These are phyloP conservation scores for Colletotrichum trifolii DNA, from an alignment of 2,329 filamentous ascomycete genomes.

Conservation along the genomic window DNA sequence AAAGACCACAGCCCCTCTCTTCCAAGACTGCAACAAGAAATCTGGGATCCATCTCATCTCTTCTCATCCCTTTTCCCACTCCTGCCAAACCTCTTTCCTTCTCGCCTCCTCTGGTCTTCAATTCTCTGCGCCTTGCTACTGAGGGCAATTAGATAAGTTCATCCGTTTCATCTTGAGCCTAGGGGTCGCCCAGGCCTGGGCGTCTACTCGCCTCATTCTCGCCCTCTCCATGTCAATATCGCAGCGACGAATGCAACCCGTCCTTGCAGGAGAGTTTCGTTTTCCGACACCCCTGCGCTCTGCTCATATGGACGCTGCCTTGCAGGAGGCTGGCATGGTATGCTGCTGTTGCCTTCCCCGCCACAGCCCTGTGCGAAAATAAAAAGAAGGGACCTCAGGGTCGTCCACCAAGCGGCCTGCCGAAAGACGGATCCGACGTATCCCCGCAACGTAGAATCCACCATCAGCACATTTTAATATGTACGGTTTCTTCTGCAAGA, in stretches of 20 bases:
- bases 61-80: conserved; percentile 25
- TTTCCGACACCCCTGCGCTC: conserved; percentile 28
- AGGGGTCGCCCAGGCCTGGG: conserved; percentile 22
- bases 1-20: conserved; percentile 3
- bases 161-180: conserved; percentile 28
- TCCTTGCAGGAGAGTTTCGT: conserved; percentile 20
- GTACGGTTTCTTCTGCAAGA: conserved; percentile 12
- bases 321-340: conserved; percentile 9
- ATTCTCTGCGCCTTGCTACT: conserved; percentile 24
- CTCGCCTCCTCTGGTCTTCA: conserved; percentile 1
- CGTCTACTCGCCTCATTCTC: conserved; percentile 23
- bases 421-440: conserved; percentile 25
- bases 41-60: conserved; percentile 5
- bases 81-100: conserved; percentile 5
- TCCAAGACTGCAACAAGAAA: conserved; percentile 13
- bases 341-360: conserved; percentile 18
- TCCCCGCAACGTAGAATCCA: conserved; percentile 23
- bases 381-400: conserved; percentile 26
- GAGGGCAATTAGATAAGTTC: conserved; percentile 21
- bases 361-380: conserved; percentile 30
- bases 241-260: conserved; percentile 10
- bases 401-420: conserved; percentile 25
- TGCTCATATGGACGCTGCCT: neutral
- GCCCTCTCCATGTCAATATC: neutral
- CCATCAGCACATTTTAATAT: conserved; percentile 12